A percentile compares a stretch with the other conserved stretches of the same genome.
Evolutionary conservation across 352 stramenopile genomes (phyloP).

Genomic region (Phytophthora meadii): DNA sequence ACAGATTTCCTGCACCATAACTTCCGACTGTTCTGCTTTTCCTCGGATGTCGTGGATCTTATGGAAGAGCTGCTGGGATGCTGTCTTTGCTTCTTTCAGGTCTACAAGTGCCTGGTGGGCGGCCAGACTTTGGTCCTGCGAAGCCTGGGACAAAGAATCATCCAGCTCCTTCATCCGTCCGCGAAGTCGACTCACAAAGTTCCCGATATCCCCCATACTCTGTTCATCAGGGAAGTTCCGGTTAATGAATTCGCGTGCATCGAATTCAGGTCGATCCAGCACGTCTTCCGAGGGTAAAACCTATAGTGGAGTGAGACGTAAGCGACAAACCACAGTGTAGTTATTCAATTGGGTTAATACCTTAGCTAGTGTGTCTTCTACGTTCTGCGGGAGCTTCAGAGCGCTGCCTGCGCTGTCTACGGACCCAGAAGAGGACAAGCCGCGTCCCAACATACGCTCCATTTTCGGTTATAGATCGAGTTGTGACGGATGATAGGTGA

Average conservation of each 20-base stretch:
- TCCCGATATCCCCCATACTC: slow-evolving; percentile 77
- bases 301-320: slow-evolving; percentile 25
- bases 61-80: slow-evolving; percentile 90
- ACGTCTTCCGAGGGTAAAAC: slow-evolving; percentile 86
- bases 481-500: slow-evolving; percentile 11
- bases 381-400: slow-evolving; percentile 56
- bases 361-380: slow-evolving; percentile 63
- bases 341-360: slow-evolving; percentile 19
- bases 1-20: slow-evolving; percentile 98
- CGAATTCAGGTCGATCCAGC: slow-evolving; percentile 90
- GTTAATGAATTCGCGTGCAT: slow-evolving; percentile 94
- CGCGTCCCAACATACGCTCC: too few species aligned
- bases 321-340: neutral
- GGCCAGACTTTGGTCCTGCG: slow-evolving; percentile 78
- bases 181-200: slow-evolving; percentile 83
- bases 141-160: slow-evolving; percentile 79
- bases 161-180: slow-evolving; percentile 85
- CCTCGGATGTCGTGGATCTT: slow-evolving; percentile 94
- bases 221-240: slow-evolving; percentile 92
- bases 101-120: slow-evolving; percentile 81
- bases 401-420: slow-evolving; percentile 29
- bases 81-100: slow-evolving; percentile 84
- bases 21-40: slow-evolving; percentile 96
- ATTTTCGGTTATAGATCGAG: neutral
- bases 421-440: too few species aligned